Evolutionary conservation across 306 rosid genomes (phyloP).

Genomic region (Dicorynia guianensis): DNA sequence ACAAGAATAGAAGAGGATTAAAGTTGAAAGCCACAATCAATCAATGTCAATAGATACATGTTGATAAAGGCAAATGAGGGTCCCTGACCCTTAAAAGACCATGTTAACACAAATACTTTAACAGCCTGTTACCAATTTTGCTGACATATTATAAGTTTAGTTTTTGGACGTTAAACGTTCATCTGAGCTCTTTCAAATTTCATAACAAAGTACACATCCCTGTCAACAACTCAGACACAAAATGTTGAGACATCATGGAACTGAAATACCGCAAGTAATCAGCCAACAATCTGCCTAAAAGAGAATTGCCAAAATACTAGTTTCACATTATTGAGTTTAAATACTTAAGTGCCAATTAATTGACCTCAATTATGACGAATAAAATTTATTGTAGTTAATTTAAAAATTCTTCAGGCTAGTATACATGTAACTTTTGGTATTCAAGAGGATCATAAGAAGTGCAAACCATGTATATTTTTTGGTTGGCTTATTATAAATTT

Average conservation of each 20-base stretch:
- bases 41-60: background rate
- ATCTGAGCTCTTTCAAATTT: too few relatives aligned
- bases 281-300: too few relatives aligned
- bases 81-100: background rate
- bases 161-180: constrained; percentile 3
- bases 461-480: background rate
- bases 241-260: too few relatives aligned
- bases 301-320: background rate
- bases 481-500: background rate
- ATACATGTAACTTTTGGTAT: background rate
- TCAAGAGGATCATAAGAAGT: constrained; percentile 1
- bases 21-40: constrained; percentile 4
- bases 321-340: background rate
- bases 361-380: background rate
- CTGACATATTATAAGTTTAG: background rate
- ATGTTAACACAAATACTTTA: background rate
- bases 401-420: background rate
- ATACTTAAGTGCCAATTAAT: background rate
- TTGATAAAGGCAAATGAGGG: background rate
- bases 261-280: too few relatives aligned
- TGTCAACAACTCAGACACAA: too few relatives aligned
- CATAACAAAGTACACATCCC: too few relatives aligned
- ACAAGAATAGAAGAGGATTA: background rate
- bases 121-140: background rate
- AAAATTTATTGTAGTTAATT: background rate